Percentiles rank a stretch among this genome's conserved stretches.
Evolutionary conservation across 83 land plant species (phyloP).

Genomic region (Picea abies): DNA sequence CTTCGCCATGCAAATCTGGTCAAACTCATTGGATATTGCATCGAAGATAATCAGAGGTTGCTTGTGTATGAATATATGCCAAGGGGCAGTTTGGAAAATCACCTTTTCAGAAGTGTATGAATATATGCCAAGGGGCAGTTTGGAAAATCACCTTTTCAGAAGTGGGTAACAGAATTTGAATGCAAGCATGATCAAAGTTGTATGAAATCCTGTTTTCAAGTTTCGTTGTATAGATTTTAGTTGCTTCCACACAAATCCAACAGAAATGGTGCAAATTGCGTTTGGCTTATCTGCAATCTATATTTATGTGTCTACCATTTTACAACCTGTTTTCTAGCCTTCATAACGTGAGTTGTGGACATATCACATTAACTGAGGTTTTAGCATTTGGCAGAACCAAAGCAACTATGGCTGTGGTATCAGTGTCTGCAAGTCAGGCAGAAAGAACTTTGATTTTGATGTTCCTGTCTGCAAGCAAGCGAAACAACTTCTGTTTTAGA

Average conservation of each 20-base stretch:
- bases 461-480: background rate
- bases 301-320: background rate
- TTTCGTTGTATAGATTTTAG: background rate
- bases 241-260: background rate
- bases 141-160: too few relatives aligned
- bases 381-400: background rate
- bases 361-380: background rate
- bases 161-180: background rate
- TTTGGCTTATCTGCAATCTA: background rate
- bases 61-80: slow-evolving; percentile 21
- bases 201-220: background rate
- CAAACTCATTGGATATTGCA: slow-evolving; percentile 18
- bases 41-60: slow-evolving; percentile 17
- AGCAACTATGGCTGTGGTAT: background rate
- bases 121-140: too few relatives aligned
- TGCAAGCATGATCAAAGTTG: too few relatives aligned
- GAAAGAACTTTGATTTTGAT: background rate
- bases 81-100: slow-evolving; percentile 20
- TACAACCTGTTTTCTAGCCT: background rate
- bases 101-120: slow-evolving; percentile 21
- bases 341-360: too few relatives aligned
- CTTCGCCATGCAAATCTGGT: slow-evolving; percentile 18
- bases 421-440: background rate
- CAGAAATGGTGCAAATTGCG: background rate
- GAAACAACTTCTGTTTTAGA: background rate